phyloP scores from a whole-genome alignment of 139 green algal genomes.

The Limnomonas spitsbergensis region DNA sequence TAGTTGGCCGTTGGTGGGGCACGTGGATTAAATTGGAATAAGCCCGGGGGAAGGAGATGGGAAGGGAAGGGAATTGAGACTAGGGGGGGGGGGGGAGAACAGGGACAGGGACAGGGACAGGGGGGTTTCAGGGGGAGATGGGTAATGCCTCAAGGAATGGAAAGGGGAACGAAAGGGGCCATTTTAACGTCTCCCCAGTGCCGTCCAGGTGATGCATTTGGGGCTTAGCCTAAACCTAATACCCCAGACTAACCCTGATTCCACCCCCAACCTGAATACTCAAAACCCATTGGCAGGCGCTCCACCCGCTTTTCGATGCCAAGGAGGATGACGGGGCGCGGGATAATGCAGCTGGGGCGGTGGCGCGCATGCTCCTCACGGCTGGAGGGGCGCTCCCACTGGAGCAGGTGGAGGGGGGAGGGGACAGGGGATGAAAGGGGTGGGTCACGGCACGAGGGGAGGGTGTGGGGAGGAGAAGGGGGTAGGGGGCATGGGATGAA shows the following conservation, averaged over 20 bases:
- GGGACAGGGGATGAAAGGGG: neutral
- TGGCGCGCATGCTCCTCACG: conserved; percentile 54
- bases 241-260: neutral
- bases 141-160: too few relatives aligned
- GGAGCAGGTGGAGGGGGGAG: too few relatives aligned
- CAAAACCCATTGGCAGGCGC: conserved; percentile 25
- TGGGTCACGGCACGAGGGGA: neutral
- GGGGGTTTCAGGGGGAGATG: too few relatives aligned
- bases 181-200: too few relatives aligned
- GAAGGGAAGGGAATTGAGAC: neutral
- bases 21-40: too few relatives aligned
- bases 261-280: neutral
- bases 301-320: conserved; percentile 64
- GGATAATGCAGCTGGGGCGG: conserved; percentile 72
- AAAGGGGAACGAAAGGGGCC: too few relatives aligned
- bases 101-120: too few relatives aligned
- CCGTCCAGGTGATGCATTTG: too few relatives aligned
- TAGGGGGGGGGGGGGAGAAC: too few relatives aligned
- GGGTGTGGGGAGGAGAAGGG: neutral
- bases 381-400: conserved; percentile 33
- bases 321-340: conserved; percentile 43
- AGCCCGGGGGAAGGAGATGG: neutral
- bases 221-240: too few relatives aligned
- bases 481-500: neutral
- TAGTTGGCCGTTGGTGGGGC: too few relatives aligned